Percentiles rank a stretch among this genome's conserved stretches.
phyloP scores from a whole-genome alignment of 345 rosid species.

The Hibiscus syriacus region DNA sequence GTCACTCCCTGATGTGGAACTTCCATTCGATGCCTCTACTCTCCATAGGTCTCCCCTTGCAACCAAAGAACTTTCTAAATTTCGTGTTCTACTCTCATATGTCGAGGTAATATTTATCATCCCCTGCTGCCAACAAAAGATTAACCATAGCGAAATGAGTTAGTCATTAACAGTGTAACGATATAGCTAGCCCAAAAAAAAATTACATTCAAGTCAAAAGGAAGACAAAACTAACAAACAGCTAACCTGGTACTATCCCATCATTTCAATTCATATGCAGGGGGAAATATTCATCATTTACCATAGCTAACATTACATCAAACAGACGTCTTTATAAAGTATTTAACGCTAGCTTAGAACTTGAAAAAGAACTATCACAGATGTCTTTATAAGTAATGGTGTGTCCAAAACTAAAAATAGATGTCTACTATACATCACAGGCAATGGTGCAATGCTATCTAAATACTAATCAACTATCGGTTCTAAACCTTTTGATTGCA shows the following conservation, averaged over 20 bases:
- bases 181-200: not conserved
- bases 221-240: not conserved
- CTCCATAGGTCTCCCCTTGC: constrained; percentile 98
- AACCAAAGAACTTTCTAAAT: constrained; percentile 66
- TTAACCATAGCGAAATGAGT: constrained; percentile 1
- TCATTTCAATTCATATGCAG: not conserved
- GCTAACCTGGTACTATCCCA: not conserved
- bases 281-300: not conserved
- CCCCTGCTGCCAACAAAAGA: constrained; percentile 45
- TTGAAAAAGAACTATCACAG: not conserved
- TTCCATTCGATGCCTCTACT: no score
- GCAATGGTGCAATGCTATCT: not conserved
- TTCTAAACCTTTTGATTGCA: not conserved
- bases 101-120: constrained; percentile 60
- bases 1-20: no score
- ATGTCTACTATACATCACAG: not conserved
- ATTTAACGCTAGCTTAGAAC: not conserved
- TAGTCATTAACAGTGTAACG: not conserved
- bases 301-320: not conserved
- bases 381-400: no score
- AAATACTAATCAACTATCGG: not conserved
- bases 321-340: not conserved
- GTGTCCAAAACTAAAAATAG: not conserved
- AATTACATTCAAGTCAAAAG: not conserved
- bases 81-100: no score